Base-by-base conservation (phyloP, 1,284 basidiomycete species). In the Tausonia pullulans region DNA sequence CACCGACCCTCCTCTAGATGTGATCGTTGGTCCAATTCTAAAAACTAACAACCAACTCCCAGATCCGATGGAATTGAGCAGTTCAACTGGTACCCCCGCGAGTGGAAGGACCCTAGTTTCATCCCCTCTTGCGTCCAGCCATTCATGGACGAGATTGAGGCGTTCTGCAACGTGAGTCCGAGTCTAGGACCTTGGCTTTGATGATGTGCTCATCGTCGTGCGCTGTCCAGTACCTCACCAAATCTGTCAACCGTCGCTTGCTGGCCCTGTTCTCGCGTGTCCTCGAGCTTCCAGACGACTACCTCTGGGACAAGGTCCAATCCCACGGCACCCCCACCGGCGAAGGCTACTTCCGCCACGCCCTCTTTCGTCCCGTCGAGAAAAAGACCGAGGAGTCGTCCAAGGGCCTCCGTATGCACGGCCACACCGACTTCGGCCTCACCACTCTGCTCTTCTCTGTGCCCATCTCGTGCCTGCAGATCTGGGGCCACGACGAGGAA, bases 391-490 rank as follows among this genome's bases (percentile, higher is more conserved):
- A 72, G 44, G 69, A 73, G 39, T 68, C 71, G 10, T 68, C 75
- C n/a, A 74, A 73, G n/a, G 76, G 76, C 3, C 71, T 77, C 0
- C 68, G 75, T 0, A 72, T 78, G 58, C 76, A 78, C 69, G 77
- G 77, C n/a, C 77, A 78, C 67, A 76, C 75, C 46, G 77, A 78
- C 63, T 78, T 77, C 67, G 77, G 78, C 57, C 67, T 70, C 43
- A 76, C 76, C 7, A 61, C 53, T 0, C 44, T 53, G 58, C 73
- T 78, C 51, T 78, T 77, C 73, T 73, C 71, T 2, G 76, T 78
- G 61, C 77, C 77, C 3, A 75, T 78, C 67, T 76, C 76, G 0
- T 74, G 73, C 16, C 71, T 78, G 14, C 76, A 78, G 65, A 77
- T 78, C 63, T 73, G 77, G 66, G 75, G 74, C 67, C 71, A 71